Percentiles rank a stretch among this genome's conserved stretches.
Evolutionary conservation across 441 rosid species (phyloP).

Genomic region (Mallotus japonicus): DNA sequence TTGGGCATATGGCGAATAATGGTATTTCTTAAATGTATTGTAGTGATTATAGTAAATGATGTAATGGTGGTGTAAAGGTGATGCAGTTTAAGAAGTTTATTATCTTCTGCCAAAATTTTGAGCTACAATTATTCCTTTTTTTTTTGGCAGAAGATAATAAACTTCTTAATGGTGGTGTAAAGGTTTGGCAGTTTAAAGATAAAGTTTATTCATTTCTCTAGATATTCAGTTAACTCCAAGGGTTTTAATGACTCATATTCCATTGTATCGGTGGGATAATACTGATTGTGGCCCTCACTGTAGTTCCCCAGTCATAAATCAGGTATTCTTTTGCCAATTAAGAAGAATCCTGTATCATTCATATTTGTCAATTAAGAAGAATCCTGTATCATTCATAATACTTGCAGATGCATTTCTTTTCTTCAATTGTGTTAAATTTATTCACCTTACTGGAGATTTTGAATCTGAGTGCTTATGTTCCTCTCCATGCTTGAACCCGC

Average conservation of each 20-base stretch:
- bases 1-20: too few species aligned
- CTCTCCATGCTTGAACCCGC: constrained; percentile 20
- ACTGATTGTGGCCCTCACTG: constrained; percentile 76
- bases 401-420: background rate
- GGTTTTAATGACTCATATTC: constrained; percentile 85
- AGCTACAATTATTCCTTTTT: too few species aligned
- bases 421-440: background rate
- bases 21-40: too few species aligned
- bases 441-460: constrained; percentile 7
- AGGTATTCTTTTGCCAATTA: constrained; percentile 41
- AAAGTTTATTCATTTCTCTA: constrained; percentile 27
- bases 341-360: background rate
- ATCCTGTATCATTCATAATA: background rate
- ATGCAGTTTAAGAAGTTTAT: too few species aligned
- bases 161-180: too few species aligned
- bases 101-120: too few species aligned
- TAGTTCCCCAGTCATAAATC: constrained; percentile 59
- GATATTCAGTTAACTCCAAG: constrained; percentile 54
- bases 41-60: too few species aligned
- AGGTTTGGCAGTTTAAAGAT: too few species aligned
- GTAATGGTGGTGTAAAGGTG: too few species aligned
- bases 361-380: too few species aligned
- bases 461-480: constrained; percentile 13
- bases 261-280: constrained; percentile 70
- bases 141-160: too few species aligned